Conservation (phyloP, 805 yeast genomes). For the Metschnikowia santaceciliae region DNA sequence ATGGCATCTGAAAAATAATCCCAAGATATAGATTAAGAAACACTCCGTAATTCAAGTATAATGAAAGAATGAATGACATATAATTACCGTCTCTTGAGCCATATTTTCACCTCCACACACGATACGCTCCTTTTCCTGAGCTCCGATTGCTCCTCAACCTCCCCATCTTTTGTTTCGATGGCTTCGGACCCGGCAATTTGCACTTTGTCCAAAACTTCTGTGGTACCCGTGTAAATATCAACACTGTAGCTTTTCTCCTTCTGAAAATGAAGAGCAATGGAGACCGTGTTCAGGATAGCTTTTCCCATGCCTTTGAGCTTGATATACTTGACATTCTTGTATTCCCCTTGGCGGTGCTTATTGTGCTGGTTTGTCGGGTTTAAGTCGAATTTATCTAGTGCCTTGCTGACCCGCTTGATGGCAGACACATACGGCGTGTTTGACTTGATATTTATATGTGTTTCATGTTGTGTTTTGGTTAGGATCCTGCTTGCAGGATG, state of each 20-base stretch:
- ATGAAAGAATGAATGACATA: neutral
- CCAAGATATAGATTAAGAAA: neutral
- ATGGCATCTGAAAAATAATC: neutral
- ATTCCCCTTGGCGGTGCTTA: constrained; percentile 29
- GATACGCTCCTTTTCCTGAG: constrained; percentile 46
- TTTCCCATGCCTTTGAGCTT: constrained; percentile 71
- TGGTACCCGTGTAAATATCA: constrained; percentile 60
- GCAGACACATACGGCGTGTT: constrained; percentile 72
- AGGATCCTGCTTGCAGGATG: neutral
- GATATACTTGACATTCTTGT: constrained; percentile 44
- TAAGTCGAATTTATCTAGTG: constrained; percentile 42
- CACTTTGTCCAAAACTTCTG: constrained; percentile 72
- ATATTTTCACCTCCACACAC: constrained; percentile 43
- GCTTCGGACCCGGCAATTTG: constrained; percentile 9
- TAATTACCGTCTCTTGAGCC: constrained; percentile 21
- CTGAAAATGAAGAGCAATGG: constrained; percentile 59
- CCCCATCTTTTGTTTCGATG: constrained; percentile 18
- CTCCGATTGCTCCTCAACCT: constrained; percentile 28
- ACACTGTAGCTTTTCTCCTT: constrained; percentile 47
- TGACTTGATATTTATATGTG: constrained; percentile 55
- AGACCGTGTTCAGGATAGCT: constrained; percentile 58
- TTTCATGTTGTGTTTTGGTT: constrained; percentile 20
- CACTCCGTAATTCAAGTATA: neutral
- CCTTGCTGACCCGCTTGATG: constrained; percentile 57
- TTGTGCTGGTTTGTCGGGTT: constrained; percentile 14